These are phyloP conservation scores for Russula griseocarnosa DNA, from an alignment of 768 basidiomycete species.

Conservation along the genomic window DNA sequence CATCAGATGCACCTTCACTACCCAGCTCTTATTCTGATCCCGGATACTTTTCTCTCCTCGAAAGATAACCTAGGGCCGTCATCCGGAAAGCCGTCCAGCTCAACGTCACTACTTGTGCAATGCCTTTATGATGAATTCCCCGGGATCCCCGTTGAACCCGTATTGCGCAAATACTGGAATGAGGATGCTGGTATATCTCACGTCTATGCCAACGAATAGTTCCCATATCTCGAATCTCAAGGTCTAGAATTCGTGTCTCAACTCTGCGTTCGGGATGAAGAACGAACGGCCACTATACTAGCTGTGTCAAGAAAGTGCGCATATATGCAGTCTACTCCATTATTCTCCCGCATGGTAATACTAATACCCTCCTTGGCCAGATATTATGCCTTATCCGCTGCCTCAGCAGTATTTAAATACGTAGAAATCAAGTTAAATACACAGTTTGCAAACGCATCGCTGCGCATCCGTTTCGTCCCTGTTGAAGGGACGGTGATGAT, in stretches of 20 bases:
- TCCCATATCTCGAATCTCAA: slow-evolving; percentile 31
- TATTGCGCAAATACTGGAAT: slow-evolving; percentile 82
- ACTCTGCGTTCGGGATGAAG: slow-evolving; percentile 75
- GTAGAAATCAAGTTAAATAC: slow-evolving; percentile 66
- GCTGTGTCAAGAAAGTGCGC: slow-evolving; percentile 74
- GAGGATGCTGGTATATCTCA: slow-evolving; percentile 58
- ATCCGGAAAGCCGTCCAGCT: slow-evolving; percentile 42
- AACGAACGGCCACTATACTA: slow-evolving; percentile 73
- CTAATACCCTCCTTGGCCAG: slow-evolving; percentile 40
- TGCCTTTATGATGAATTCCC: slow-evolving; percentile 74
- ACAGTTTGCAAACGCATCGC: slow-evolving; percentile 62
- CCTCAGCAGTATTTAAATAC: slow-evolving; percentile 84
- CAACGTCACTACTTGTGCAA: slow-evolving; percentile 63
- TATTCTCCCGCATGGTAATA: background rate
- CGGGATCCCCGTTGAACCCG: slow-evolving; percentile 58
- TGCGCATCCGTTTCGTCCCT: slow-evolving; percentile 70
- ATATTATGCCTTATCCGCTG: slow-evolving; percentile 85
- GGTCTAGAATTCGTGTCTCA: slow-evolving; percentile 78
- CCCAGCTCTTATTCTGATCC: slow-evolving; percentile 70
- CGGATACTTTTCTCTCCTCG: slow-evolving; percentile 71
- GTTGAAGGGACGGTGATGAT: slow-evolving; percentile 95
- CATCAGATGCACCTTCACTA: slow-evolving; percentile 79
- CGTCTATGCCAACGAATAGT: slow-evolving; percentile 6
- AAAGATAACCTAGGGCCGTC: slow-evolving; percentile 48
- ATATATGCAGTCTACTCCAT: slow-evolving; percentile 33